Evolutionary conservation across 805 yeast genomes (phyloP), one percentile per base, ranked within the genome.

Genomic region (Starmerella lactis-condensi): DNA sequence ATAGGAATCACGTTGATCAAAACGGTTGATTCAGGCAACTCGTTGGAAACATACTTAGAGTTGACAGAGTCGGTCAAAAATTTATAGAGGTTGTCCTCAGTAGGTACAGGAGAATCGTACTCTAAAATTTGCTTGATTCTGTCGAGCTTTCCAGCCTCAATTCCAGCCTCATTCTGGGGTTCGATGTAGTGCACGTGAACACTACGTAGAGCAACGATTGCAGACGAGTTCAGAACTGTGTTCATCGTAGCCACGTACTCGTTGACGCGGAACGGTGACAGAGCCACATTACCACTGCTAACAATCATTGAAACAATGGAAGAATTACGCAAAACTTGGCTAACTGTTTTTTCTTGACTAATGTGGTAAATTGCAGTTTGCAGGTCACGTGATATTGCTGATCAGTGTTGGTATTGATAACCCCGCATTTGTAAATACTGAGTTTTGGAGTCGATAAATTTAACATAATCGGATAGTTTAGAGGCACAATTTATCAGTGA

Each of bases 261-360:
- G 38, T 71, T 66, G 42, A 82, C 72, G 58, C 96, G 69, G 56
- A 85, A 85, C 30, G 67, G 67, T 31, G 96, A 83, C 51, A 82
- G 63, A 40, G 94, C 95, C 49, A 66, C 67, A 29, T 94, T 92
- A 36, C 98, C 98, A 28, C 44, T 33, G 21, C 31, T 34, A 14
- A 42, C 39, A 32, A 41, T 41, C 49, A 46, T 41, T 13, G 19
- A 9, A n/a, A n/a, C 23, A 21, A 21, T 21, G 23, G 11, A n/a
- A n/a, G n/a, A n/a, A n/a, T n/a, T n/a, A n/a, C n/a, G n/a, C n/a
- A n/a, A n/a, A n/a, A n/a, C n/a, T n/a, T n/a, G n/a, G n/a, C n/a
- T n/a, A n/a, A n/a, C n/a, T n/a, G n/a, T n/a, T n/a, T n/a, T n/a
- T n/a, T n/a, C n/a, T n/a, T n/a, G n/a, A n/a, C n/a, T n/a, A n/a